Percentiles rank a stretch among this genome's conserved stretches.
Evolutionary conservation across 352 stramenopile genomes (phyloP).

Genomic region (Globisporangium spinosum): DNA sequence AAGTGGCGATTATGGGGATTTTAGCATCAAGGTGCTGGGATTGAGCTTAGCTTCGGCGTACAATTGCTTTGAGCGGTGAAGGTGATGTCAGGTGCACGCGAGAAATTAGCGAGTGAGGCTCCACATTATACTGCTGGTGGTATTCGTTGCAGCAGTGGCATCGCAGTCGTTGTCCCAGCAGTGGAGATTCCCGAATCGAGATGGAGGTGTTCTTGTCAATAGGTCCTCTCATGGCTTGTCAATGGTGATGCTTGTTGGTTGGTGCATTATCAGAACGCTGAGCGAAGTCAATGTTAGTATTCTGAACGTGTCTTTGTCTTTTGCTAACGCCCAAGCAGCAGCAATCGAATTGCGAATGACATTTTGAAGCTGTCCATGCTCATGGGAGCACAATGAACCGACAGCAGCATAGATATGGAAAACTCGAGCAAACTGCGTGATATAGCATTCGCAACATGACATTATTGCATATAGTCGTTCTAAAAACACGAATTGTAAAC

Average conservation of each 20-base stretch:
- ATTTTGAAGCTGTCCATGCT: background rate
- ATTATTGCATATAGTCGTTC: background rate
- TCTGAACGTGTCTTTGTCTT: background rate
- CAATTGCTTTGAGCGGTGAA: background rate
- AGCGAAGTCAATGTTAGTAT: background rate
- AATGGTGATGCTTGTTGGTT: background rate
- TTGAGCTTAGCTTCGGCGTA: background rate
- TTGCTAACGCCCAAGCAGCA: background rate
- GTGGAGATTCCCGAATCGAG: background rate
- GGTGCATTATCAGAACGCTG: background rate
- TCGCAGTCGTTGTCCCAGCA: background rate
- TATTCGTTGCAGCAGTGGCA: background rate
- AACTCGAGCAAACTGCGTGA: background rate
- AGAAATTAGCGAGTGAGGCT: background rate
- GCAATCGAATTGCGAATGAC: background rate
- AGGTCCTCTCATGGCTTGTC: background rate
- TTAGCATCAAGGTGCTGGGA: background rate
- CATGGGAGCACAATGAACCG: background rate
- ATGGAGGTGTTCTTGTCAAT: background rate
- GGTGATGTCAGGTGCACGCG: background rate
- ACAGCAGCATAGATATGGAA: conserved; percentile 1
- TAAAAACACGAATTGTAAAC: background rate
- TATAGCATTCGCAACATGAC: conserved; percentile 1
- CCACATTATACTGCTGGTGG: background rate
- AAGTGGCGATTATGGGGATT: background rate